A percentile compares a stretch with the other conserved stretches of the same genome.
phyloP scores from a whole-genome alignment of 1,284 basidiomycete species.

The Irpex sp. region DNA sequence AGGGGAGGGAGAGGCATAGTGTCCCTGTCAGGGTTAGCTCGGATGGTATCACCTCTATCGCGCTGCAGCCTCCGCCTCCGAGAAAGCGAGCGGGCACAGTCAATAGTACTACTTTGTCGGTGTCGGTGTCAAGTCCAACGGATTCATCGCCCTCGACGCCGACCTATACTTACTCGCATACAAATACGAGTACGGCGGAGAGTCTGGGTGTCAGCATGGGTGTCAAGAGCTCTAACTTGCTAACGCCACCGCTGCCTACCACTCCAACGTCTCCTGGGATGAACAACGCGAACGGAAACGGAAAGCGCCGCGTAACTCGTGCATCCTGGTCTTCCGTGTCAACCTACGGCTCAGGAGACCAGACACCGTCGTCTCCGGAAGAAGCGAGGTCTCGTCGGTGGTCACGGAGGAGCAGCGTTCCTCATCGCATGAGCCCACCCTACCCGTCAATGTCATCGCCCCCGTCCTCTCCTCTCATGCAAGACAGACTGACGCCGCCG shows the following conservation, averaged over 20 bases:
- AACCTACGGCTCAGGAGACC: slow-evolving; percentile 43
- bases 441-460: slow-evolving; percentile 53
- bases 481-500: slow-evolving; percentile 16
- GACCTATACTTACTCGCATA: slow-evolving; percentile 26
- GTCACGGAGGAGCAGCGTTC: slow-evolving; percentile 55
- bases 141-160: neutral
- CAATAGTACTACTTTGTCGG: slow-evolving; percentile 6
- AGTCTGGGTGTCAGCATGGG: slow-evolving; percentile 35
- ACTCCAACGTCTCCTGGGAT: slow-evolving; percentile 17
- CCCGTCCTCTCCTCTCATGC: slow-evolving; percentile 19
- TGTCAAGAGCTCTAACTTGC: slow-evolving; percentile 19
- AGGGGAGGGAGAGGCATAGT: neutral
- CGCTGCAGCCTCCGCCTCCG: slow-evolving; percentile 57
- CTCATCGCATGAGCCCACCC: slow-evolving; percentile 52
- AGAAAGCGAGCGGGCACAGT: slow-evolving; percentile 46
- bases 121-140: slow-evolving; percentile 13
- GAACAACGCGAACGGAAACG: slow-evolving; percentile 31
- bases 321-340: slow-evolving; percentile 52
- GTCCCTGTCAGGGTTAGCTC: slow-evolving; percentile 13
- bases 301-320: slow-evolving; percentile 30
- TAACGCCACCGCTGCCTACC: slow-evolving; percentile 9
- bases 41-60: slow-evolving; percentile 29
- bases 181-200: slow-evolving; percentile 32
- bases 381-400: slow-evolving; percentile 41
- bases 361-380: slow-evolving; percentile 28